phyloP scores from a whole-genome alignment of 768 basidiomycete genomes.

The Dendrothele bispora region DNA sequence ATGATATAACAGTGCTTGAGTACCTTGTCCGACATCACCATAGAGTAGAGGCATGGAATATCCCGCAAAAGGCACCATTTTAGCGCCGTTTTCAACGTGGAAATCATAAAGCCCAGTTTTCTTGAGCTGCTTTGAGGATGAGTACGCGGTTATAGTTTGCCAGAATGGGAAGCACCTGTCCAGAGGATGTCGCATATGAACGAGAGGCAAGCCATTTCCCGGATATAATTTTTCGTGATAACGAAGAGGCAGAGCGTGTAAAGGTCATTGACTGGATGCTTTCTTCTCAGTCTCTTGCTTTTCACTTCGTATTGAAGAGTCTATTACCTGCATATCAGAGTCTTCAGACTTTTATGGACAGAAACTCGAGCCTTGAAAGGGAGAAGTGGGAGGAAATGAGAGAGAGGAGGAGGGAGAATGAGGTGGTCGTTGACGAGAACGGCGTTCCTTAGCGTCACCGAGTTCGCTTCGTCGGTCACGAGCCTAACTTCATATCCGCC shows the following conservation, averaged over 20 bases:
- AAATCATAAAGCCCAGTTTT: slow-evolving; percentile 88
- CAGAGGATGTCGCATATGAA: not conserved
- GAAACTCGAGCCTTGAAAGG: too few relatives aligned
- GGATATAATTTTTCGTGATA: not conserved
- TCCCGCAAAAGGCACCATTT: slow-evolving; percentile 97
- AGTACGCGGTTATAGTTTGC: not conserved
- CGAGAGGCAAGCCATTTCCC: not conserved
- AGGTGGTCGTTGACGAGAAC: too few relatives aligned
- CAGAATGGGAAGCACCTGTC: slow-evolving; percentile 1
- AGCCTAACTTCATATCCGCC: too few relatives aligned
- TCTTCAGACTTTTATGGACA: too few relatives aligned
- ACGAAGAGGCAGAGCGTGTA: not conserved
- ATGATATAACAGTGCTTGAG: slow-evolving; percentile 13
- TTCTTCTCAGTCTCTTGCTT: too few relatives aligned
- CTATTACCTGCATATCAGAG: too few relatives aligned
- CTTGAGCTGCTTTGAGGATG: slow-evolving; percentile 38
- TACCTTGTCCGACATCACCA: slow-evolving; percentile 78
- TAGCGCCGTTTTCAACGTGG: slow-evolving; percentile 78
- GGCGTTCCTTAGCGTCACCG: too few relatives aligned
- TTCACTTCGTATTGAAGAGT: too few relatives aligned
- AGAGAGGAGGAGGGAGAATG: too few relatives aligned
- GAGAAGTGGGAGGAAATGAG: too few relatives aligned
- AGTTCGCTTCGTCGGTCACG: too few relatives aligned
- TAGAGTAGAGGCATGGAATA: slow-evolving; percentile 93
- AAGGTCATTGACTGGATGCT: too few relatives aligned